These are phyloP conservation scores for Nicotiana tabacum DNA, from an alignment of 257 asterid species.

Conservation along the genomic window DNA sequence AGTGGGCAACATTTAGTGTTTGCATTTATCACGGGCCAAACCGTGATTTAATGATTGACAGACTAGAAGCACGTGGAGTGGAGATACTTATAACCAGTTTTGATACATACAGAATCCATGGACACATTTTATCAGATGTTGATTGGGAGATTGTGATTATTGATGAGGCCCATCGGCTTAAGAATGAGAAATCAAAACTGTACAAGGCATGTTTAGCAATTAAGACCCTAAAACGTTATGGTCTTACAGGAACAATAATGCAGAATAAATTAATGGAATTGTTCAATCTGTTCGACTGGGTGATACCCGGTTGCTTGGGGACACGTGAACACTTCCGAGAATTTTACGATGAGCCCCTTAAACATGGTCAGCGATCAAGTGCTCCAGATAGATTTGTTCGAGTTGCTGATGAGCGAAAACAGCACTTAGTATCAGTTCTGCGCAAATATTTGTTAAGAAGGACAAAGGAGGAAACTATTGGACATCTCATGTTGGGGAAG, in stretches of 20 bases:
- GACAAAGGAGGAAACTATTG: constrained; percentile 94
- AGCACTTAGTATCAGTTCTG: constrained; percentile 68
- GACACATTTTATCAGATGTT: constrained; percentile 50
- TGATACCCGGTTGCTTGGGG: constrained; percentile 80
- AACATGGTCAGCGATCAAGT: constrained; percentile 90
- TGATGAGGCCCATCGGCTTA: constrained; percentile 92
- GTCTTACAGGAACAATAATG: constrained; percentile 94
- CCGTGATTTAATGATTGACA: constrained; percentile 69
- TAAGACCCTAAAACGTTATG: constrained; percentile 74
- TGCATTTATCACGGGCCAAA: constrained; percentile 83
- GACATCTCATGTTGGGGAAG: constrained; percentile 97
- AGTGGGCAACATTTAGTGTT: constrained; percentile 77
- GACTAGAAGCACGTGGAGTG: constrained; percentile 48
- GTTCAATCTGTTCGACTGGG: constrained; percentile 83
- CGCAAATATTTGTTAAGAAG: constrained; percentile 78
- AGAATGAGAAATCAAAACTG: constrained; percentile 90
- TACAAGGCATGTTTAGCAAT: constrained; percentile 61
- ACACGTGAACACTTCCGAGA: constrained; percentile 90
- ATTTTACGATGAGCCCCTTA: constrained; percentile 91
- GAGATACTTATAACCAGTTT: constrained; percentile 88
- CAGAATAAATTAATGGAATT: constrained; percentile 92
- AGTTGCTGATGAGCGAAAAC: constrained; percentile 80
- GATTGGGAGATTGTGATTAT: constrained; percentile 77
- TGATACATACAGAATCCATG: constrained; percentile 87
- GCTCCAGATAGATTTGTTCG: constrained; percentile 72